Conservation (phyloP, 2,329 filamentous ascomycete genomes). For the Colletotrichum tanaceti region DNA sequence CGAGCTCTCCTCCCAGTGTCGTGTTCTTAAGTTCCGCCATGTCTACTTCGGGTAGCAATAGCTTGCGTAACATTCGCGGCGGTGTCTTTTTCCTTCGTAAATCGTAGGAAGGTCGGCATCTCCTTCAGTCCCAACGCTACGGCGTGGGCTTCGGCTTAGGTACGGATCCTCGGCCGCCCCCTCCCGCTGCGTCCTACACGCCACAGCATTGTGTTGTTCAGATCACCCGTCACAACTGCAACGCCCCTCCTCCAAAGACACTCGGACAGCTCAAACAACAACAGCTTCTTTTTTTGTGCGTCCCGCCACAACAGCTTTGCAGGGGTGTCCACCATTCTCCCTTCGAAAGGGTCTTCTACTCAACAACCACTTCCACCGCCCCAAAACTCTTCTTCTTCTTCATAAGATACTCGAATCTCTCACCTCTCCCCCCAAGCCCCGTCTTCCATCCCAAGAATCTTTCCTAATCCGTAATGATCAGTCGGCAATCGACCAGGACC, state of each 20-base stretch:
- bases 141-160: not conserved
- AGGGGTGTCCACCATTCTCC: slow-evolving; percentile 38
- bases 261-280: slow-evolving; percentile 33
- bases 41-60: not conserved
- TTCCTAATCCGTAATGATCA: slow-evolving; percentile 9
- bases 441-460: slow-evolving; percentile 31
- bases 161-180: not conserved
- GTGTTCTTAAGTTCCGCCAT: not conserved
- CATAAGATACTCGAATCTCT: slow-evolving; percentile 39
- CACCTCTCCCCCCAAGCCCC: slow-evolving; percentile 27
- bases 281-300: slow-evolving; percentile 40
- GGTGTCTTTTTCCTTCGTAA: not conserved
- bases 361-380: slow-evolving; percentile 43
- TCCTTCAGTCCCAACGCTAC: not conserved
- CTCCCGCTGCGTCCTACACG: not conserved
- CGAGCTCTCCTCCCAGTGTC: not conserved
- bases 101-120: not conserved
- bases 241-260: slow-evolving; percentile 27
- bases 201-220: slow-evolving; percentile 23
- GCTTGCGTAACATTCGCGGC: not conserved
- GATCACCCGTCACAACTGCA: slow-evolving; percentile 39
- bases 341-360: slow-evolving; percentile 41
- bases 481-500: not conserved
- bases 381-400: slow-evolving; percentile 41
- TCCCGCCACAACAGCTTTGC: slow-evolving; percentile 41